Base-by-base conservation (phyloP, 331 rosid species). In the Quercus phellos region DNA sequence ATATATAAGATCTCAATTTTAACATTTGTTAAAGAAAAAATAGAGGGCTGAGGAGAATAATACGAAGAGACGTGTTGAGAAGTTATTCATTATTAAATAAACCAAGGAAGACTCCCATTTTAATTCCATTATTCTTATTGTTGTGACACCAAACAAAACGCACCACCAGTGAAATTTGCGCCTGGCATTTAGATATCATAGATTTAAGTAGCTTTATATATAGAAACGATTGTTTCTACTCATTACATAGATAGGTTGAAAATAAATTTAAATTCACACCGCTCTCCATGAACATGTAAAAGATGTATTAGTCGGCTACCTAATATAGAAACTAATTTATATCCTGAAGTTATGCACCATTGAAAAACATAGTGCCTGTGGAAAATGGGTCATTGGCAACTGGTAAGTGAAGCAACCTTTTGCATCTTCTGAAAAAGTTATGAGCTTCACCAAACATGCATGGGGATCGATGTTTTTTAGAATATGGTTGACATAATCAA, bases 401-500 rank as follows among this genome's bases (percentile, higher is more conserved):
- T 26, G 38, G 74, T 26, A 70, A 75, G 11, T 38, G 78, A 27
- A 77, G 74, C 72, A 77, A 63, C 79, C 70, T 19, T 74, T 77
- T 24, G 75, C 84, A 21, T 68, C 76, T 78, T 46, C 54, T 24
- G 24, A 24, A 22, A 27, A 26, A 26, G 11, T 68, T 64, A 11
- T 4, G 53, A 34, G 19, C 72, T 73, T 70, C 68, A 60, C 11
- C 3, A 76, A 12, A 27, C 51, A 17, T 8, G 70, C 46, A 46
- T 56, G 32, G 35, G 27, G 64, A 59, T 30, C 5, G 5, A 4
- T 19, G 73, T 51, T 73, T 70, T 87, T 69, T 75, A 87, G 72
- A 91, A 88, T 68, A 95, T 89, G 77, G 92, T 93, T 58, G 99
- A 93, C 61, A 78, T 74, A 19, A 91, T 74, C 87, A 95, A 71